These are phyloP conservation scores for Magnaporthales sp. DNA, from an alignment of 2,329 filamentous ascomycete species.

Conservation along the genomic window DNA sequence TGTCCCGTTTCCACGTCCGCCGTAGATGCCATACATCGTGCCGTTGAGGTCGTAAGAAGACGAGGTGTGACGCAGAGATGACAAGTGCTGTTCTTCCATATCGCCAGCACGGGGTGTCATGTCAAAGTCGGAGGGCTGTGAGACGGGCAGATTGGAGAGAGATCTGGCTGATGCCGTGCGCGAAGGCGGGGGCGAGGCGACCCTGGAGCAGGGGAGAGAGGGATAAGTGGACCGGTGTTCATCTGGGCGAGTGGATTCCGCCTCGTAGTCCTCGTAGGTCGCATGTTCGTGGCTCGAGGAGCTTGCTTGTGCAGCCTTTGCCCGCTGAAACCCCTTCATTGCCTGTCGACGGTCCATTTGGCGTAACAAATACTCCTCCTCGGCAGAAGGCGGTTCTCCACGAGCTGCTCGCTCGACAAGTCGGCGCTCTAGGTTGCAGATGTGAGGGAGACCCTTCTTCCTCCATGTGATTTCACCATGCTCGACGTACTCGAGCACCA, in stretches of 20 bases:
- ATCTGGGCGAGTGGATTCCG: constrained; percentile 28
- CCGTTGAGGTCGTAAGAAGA: constrained; percentile 59
- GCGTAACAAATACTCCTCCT: constrained; percentile 52
- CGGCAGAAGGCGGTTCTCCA: constrained; percentile 47
- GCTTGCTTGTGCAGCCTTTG: constrained; percentile 36
- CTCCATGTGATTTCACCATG: constrained; percentile 92
- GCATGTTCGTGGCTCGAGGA: constrained; percentile 30
- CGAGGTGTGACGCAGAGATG: constrained; percentile 24
- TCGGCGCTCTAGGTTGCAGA: constrained; percentile 73
- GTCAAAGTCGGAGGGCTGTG: constrained; percentile 25
- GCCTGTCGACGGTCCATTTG: constrained; percentile 50
- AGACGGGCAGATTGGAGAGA: constrained; percentile 19
- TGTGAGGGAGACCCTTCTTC: constrained; percentile 74
- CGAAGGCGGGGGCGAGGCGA: constrained; percentile 37
- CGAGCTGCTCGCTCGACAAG: constrained; percentile 66
- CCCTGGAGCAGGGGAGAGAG: constrained; percentile 30
- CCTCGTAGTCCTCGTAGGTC: constrained; percentile 35
- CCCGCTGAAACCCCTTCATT: constrained; percentile 47
- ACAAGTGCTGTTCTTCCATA: constrained; percentile 1
- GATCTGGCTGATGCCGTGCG: constrained; percentile 38
- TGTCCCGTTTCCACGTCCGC: constrained; percentile 30
- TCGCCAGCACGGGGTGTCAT: constrained; percentile 15
- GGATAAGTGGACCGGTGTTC: constrained; percentile 29
- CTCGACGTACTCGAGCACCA: constrained; percentile 92
- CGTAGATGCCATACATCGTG: constrained; percentile 67